Percentiles rank a stretch among this genome's conserved stretches.
Conservation (phyloP, 1,139 yeast genomes). For the Meyerozyma smithsonii region DNA sequence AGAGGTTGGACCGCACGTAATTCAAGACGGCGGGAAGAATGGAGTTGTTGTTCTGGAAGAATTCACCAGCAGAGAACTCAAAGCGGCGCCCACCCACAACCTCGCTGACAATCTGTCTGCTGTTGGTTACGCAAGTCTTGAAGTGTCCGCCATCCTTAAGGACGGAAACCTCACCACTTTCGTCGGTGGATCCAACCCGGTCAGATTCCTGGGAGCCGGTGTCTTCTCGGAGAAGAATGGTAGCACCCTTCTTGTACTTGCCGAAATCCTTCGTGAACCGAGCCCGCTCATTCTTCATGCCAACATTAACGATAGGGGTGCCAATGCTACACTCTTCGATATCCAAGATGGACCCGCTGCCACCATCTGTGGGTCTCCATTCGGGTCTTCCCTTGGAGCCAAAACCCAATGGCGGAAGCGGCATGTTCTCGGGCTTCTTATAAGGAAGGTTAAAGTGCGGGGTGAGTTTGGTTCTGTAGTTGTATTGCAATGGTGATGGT, state of each 20-base stretch:
- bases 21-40: slow-evolving; percentile 77
- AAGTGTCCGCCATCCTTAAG: slow-evolving; percentile 19
- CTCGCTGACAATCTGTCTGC: slow-evolving; percentile 79
- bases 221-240: slow-evolving; percentile 78
- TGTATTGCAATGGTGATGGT: slow-evolving; percentile 71
- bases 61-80: slow-evolving; percentile 89
- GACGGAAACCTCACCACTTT: slow-evolving; percentile 26
- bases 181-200: slow-evolving; percentile 39
- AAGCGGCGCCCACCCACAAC: slow-evolving; percentile 69
- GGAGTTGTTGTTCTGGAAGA: slow-evolving; percentile 92
- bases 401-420: slow-evolving; percentile 78
- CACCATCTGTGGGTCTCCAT: slow-evolving; percentile 59
- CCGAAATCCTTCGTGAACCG: slow-evolving; percentile 46
- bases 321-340: slow-evolving; percentile 94
- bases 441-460: slow-evolving; percentile 93
- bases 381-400: slow-evolving; percentile 76
- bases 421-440: slow-evolving; percentile 29
- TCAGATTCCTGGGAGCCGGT: slow-evolving; percentile 33
- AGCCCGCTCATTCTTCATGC: slow-evolving; percentile 66
- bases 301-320: slow-evolving; percentile 69
- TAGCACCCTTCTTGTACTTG: slow-evolving; percentile 77
- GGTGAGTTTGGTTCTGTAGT: slow-evolving; percentile 86
- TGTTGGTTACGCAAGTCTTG: slow-evolving; percentile 60
- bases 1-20: slow-evolving; percentile 71
- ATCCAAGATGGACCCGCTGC: slow-evolving; percentile 57